These are phyloP conservation scores for Lasiosphaeria miniovina DNA, from an alignment of 495 filamentous ascomycete species.

Conservation along the genomic window DNA sequence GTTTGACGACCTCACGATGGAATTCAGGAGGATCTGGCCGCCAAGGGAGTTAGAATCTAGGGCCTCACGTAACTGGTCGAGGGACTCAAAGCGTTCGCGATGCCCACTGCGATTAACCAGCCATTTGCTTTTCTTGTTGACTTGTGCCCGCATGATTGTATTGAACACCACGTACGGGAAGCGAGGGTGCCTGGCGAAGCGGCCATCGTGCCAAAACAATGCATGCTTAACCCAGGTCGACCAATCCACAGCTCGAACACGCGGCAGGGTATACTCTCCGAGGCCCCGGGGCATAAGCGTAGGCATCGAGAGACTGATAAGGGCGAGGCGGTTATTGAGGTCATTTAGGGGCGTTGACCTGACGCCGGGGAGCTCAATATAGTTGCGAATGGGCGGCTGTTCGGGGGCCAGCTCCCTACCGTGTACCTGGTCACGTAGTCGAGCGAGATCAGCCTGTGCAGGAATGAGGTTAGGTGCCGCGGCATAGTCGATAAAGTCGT, in stretches of 20 bases:
- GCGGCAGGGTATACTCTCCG: background rate
- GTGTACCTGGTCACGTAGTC: too few species aligned
- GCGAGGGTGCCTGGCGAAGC: background rate
- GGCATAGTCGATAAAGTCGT: too few species aligned
- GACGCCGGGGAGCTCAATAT: too few species aligned
- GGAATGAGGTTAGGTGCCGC: too few species aligned
- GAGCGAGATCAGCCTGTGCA: too few species aligned
- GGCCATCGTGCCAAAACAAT: background rate
- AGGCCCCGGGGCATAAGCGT: background rate
- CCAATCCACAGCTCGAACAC: background rate
- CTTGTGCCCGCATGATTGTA: background rate
- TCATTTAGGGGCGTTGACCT: too few species aligned
- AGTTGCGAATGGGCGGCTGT: too few species aligned
- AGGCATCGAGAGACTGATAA: background rate
- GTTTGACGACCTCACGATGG: background rate
- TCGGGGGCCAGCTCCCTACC: too few species aligned
- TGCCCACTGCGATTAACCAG: background rate
- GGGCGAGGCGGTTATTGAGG: too few species aligned
- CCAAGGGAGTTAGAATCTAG: background rate
- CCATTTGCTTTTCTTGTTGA: background rate
- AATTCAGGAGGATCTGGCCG: background rate
- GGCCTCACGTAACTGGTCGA: background rate
- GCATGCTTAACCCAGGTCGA: background rate
- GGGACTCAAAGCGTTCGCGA: background rate
- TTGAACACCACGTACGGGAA: background rate